Conservation (phyloP, 805 yeast species). For the Vanderwaltozyma yarrowii region DNA sequence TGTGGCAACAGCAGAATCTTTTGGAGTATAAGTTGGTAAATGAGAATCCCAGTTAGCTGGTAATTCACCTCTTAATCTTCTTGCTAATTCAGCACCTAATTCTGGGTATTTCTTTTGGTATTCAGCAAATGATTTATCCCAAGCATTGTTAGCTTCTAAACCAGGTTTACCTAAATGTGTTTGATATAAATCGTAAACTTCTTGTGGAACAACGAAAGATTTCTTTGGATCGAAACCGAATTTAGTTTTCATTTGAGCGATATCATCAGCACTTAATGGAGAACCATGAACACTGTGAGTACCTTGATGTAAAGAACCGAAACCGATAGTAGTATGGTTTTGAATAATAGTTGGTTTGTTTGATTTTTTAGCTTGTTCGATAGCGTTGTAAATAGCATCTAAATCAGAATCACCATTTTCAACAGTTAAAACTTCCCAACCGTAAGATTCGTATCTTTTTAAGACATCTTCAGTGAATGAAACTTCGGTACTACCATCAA, state of each 20-base stretch:
- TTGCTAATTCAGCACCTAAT: conserved; percentile 63
- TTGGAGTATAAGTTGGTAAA: conserved; percentile 71
- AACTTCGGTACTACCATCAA: conserved; percentile 83
- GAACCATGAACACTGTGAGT: conserved; percentile 93
- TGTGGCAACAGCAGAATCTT: conserved; percentile 79
- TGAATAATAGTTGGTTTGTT: conserved; percentile 87
- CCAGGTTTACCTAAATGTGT: conserved; percentile 48
- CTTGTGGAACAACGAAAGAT: conserved; percentile 68
- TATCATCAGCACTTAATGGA: conserved; percentile 89
- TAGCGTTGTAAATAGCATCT: conserved; percentile 58
- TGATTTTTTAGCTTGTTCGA: conserved; percentile 70
- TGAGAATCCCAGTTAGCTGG: conserved; percentile 73
- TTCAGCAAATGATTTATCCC: conserved; percentile 54
- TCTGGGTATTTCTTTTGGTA: conserved; percentile 67
- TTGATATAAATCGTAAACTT: conserved; percentile 63
- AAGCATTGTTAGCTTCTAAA: conserved; percentile 56
- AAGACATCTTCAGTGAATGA: conserved; percentile 91
- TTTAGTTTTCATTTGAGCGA: conserved; percentile 70
- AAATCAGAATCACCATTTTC: conserved; percentile 74
- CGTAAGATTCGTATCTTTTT: conserved; percentile 80
- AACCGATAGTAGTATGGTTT: conserved; percentile 87
- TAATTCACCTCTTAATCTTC: conserved; percentile 69
- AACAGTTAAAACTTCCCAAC: conserved; percentile 81
- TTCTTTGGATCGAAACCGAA: conserved; percentile 84
- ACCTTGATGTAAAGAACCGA: conserved; percentile 76